Percentiles rank a stretch among this genome's conserved stretches.
Evolutionary conservation across 2,329 filamentous ascomycete genomes (phyloP).

Genomic region (Fusarium pseudocircinatum): DNA sequence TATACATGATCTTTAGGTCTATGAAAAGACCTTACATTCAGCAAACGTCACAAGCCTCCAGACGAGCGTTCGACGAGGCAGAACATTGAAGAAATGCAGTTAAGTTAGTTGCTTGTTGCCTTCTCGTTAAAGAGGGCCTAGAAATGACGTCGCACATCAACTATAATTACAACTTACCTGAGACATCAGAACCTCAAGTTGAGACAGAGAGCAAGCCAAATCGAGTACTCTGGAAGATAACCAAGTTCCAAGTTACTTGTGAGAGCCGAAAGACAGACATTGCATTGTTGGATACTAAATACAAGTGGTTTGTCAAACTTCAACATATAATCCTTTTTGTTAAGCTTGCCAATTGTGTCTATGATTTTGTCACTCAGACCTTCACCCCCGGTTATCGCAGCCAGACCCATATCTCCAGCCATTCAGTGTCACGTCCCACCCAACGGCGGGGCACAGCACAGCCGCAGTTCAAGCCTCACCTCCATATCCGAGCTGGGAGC

Average conservation of each 20-base stretch:
- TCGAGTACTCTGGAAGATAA: not conserved
- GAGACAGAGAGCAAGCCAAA: not conserved
- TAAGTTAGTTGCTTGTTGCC: not conserved
- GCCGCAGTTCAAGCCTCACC: conserved; percentile 40
- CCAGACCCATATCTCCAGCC: conserved; percentile 11
- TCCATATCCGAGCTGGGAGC: conserved; percentile 39
- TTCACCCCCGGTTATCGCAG: conserved; percentile 22
- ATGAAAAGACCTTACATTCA: not conserved
- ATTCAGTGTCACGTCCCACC: conserved; percentile 8
- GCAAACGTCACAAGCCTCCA: not conserved
- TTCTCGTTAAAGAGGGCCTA: not conserved
- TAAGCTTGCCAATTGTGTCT: not conserved
- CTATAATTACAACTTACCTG: not conserved
- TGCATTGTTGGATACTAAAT: not conserved
- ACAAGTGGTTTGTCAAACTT: not conserved
- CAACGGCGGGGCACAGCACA: conserved; percentile 40
- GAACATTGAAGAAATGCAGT: not conserved
- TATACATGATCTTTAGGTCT: not conserved
- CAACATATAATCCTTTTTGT: not conserved
- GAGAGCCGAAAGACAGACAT: not conserved
- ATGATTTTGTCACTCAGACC: not conserved
- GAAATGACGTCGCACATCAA: not conserved
- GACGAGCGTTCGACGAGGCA: not conserved
- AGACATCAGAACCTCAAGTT: not conserved
- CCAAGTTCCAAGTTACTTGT: not conserved